Evolutionary conservation across 2,329 filamentous ascomycete species (phyloP).

Genomic region (Capronia americana): DNA sequence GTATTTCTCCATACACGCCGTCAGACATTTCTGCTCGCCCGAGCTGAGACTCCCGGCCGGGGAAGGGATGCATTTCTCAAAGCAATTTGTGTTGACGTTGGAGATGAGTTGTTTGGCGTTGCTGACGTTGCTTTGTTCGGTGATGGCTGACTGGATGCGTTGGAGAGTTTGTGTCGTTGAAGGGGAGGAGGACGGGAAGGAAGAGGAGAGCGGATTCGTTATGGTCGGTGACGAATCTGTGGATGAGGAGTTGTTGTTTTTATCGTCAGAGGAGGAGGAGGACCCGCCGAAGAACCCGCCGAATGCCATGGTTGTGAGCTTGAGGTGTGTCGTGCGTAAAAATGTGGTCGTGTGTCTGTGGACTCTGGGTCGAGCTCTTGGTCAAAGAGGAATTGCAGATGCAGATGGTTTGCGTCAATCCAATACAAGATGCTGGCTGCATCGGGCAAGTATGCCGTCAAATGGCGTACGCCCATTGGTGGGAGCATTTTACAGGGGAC

Average conservation of each 20-base stretch:
- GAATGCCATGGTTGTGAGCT: conserved; percentile 37
- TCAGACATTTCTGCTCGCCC: conserved; percentile 73
- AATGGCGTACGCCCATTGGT: neutral
- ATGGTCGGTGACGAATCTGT: conserved; percentile 22
- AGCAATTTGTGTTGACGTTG: conserved; percentile 84
- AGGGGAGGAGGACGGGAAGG: conserved; percentile 34
- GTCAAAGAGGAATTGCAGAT: neutral
- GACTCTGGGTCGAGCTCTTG: neutral
- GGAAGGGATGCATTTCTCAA: conserved; percentile 75
- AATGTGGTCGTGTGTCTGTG: neutral
- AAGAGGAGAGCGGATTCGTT: conserved; percentile 25
- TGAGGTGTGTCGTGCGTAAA: neutral
- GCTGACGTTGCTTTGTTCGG: conserved; percentile 68
- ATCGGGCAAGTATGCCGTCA: neutral
- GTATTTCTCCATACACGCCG: conserved; percentile 83
- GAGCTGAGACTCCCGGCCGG: conserved; percentile 71
- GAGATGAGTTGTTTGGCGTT: conserved; percentile 75
- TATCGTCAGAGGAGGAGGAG: conserved; percentile 38
- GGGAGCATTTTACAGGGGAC: neutral
- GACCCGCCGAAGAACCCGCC: conserved; percentile 49
- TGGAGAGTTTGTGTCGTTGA: conserved; percentile 33
- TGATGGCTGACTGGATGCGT: conserved; percentile 60
- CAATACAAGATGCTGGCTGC: neutral
- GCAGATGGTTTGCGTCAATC: conserved; percentile 10
- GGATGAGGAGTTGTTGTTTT: conserved; percentile 34